Evolutionary conservation across 176 grass and related monocot genomes (phyloP).

Genomic region (Alopecurus myosuroides): DNA sequence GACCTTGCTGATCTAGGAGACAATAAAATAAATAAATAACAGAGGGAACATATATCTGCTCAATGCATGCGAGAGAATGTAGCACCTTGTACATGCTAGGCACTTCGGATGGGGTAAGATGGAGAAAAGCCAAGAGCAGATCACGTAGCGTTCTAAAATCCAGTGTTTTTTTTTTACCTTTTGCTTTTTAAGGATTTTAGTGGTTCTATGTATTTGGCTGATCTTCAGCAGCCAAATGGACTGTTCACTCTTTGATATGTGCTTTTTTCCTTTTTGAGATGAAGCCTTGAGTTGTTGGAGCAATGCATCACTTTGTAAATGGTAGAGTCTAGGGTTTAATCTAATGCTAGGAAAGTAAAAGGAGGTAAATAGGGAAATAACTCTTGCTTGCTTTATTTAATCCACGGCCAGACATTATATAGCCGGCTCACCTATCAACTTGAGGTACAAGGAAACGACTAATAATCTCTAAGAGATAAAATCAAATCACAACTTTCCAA

Average conservation of each 20-base stretch:
- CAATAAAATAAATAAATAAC: background rate
- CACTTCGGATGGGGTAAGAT: background rate
- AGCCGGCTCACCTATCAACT: too few relatives aligned
- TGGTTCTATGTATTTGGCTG: background rate
- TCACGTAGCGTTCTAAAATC: background rate
- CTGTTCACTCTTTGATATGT: background rate
- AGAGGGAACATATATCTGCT: background rate
- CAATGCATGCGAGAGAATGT: background rate
- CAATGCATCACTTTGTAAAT: background rate
- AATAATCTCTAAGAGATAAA: too few relatives aligned
- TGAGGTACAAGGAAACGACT: too few relatives aligned
- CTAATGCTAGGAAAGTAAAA: too few relatives aligned
- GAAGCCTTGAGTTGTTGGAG: background rate
- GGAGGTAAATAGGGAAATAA: too few relatives aligned
- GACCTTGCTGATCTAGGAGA: background rate
- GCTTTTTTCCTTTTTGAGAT: background rate
- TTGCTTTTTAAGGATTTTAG: background rate
- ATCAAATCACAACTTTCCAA: too few relatives aligned
- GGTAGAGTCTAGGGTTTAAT: too few relatives aligned
- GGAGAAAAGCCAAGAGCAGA: background rate
- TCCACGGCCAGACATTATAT: too few relatives aligned
- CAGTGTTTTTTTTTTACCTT: background rate
- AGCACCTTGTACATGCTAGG: background rate
- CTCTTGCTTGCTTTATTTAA: too few relatives aligned
- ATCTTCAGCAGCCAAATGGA: background rate